Conservation (phyloP, 2,329 filamentous ascomycete genomes). For the Botryotinia calthae region DNA sequence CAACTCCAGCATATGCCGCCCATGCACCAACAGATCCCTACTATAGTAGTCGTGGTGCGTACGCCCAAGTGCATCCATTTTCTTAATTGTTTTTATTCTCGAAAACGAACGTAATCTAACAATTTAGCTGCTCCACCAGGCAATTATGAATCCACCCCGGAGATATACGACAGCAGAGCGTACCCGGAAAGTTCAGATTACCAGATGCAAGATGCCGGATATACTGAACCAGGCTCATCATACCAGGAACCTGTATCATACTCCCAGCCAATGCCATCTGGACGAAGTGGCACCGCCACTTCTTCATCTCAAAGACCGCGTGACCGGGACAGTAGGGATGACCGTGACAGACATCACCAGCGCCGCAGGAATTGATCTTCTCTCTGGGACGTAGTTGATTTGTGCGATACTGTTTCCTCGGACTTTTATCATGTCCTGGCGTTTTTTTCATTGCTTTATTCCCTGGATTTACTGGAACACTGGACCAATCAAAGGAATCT, state of each 20-base stretch:
- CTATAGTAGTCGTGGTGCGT: slow-evolving; percentile 59
- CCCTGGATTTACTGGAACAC: slow-evolving; percentile 28
- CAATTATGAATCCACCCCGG: slow-evolving; percentile 27
- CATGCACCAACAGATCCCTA: slow-evolving; percentile 51
- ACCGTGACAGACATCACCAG: slow-evolving; percentile 31
- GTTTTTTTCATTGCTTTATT: slow-evolving; percentile 32
- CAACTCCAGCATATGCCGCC: slow-evolving; percentile 39
- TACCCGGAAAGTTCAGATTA: slow-evolving; percentile 28
- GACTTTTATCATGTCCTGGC: slow-evolving; percentile 33
- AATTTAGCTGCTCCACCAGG: slow-evolving; percentile 35
- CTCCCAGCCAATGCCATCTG: slow-evolving; percentile 29
- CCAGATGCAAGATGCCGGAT: slow-evolving; percentile 22
- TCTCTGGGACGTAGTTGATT: slow-evolving; percentile 27
- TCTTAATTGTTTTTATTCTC: slow-evolving; percentile 23
- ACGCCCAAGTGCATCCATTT: slow-evolving; percentile 37
- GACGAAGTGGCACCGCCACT: slow-evolving; percentile 32
- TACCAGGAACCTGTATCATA: slow-evolving; percentile 31
- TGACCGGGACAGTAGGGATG: slow-evolving; percentile 34
- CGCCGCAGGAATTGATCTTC: slow-evolving; percentile 30
- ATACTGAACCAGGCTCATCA: slow-evolving; percentile 23
- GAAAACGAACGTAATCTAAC: slow-evolving; percentile 37
- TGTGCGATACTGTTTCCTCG: slow-evolving; percentile 23
- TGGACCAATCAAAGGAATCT: slow-evolving; percentile 26
- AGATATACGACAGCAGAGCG: slow-evolving; percentile 28
- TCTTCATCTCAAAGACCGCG: slow-evolving; percentile 28